Evolutionary conservation across 805 yeast species (phyloP).

Genomic region (Zygosaccharomyces siamensis): DNA sequence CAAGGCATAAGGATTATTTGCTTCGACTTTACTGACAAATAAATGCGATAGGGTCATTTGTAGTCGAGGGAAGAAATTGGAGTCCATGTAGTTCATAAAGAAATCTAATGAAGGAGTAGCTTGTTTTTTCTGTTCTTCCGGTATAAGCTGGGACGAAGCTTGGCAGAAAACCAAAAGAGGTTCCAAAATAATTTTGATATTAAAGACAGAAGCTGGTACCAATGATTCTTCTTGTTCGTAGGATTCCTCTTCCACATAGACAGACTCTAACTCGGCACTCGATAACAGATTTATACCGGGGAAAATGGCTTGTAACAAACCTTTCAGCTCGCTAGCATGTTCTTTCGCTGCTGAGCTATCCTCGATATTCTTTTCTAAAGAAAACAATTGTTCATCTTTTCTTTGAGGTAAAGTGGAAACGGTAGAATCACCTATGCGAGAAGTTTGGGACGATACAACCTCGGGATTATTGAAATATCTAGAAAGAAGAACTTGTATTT

Average conservation of each 20-base stretch:
- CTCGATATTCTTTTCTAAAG: constrained; percentile 28
- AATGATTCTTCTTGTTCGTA: constrained; percentile 57
- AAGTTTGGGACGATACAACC: constrained; percentile 5
- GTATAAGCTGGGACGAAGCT: constrained; percentile 45
- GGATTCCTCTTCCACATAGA: constrained; percentile 58
- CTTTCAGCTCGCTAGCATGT: constrained; percentile 41
- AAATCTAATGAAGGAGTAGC: constrained; percentile 40
- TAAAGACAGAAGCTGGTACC: constrained; percentile 66
- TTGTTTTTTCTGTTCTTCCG: constrained; percentile 21
- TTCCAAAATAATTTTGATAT: constrained; percentile 74
- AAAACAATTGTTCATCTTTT: constrained; percentile 17
- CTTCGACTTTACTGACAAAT: constrained; percentile 45
- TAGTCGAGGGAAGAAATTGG: constrained; percentile 59
- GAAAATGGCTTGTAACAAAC: constrained; percentile 54
- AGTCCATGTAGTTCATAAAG: constrained; percentile 59
- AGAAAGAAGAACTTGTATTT: constrained; percentile 20
- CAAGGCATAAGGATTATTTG: constrained; percentile 37
- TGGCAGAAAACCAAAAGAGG: constrained; percentile 65
- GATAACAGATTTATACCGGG: constrained; percentile 55
- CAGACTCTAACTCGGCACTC: constrained; percentile 35
- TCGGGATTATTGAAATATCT: constrained; percentile 22
- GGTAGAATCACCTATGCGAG: constrained; percentile 4
- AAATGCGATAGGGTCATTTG: constrained; percentile 50
- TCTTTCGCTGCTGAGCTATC: constrained; percentile 23
- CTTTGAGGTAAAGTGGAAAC: constrained; percentile 16